A percentile compares a stretch with the other conserved stretches of the same genome.
These are phyloP conservation scores for Xylaria sp. DNA, from an alignment of 2,329 filamentous ascomycete species.

Conservation along the genomic window DNA sequence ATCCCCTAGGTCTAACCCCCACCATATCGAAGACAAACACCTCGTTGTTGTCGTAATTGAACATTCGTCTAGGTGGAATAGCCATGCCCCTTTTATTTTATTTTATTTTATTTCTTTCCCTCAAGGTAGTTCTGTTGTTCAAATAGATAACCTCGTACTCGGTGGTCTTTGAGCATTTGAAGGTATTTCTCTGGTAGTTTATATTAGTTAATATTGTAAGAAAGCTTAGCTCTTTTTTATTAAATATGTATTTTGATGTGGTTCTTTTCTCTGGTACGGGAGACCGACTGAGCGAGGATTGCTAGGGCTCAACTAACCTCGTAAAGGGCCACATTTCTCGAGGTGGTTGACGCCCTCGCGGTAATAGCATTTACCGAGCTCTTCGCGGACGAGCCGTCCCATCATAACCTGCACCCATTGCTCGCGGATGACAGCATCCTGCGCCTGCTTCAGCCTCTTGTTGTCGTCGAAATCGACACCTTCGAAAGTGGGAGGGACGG, in stretches of 20 bases:
- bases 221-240: neutral
- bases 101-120: constrained; percentile 30
- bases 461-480: constrained; percentile 88
- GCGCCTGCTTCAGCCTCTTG: constrained; percentile 78
- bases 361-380: constrained; percentile 85
- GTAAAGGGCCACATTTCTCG: constrained; percentile 81
- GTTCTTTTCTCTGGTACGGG: no score
- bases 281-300: neutral
- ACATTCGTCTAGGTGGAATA: neutral
- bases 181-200: constrained; percentile 65
- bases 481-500: constrained; percentile 81
- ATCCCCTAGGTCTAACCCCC: neutral
- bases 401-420: constrained; percentile 93
- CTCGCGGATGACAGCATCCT: constrained; percentile 81
- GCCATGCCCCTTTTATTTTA: no score
- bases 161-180: constrained; percentile 75
- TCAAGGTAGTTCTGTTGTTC: constrained; percentile 76
- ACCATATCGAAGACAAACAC: neutral
- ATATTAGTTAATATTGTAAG: constrained; percentile 19
- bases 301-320: constrained; percentile 65
- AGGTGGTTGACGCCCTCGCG: constrained; percentile 85
- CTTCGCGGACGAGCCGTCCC: constrained; percentile 80
- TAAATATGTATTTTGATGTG: no score
- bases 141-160: constrained; percentile 80
- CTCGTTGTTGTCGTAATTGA: neutral